phyloP scores from a whole-genome alignment of 2,329 filamentous ascomycete species.

The Biscogniauxia mediterranea region DNA sequence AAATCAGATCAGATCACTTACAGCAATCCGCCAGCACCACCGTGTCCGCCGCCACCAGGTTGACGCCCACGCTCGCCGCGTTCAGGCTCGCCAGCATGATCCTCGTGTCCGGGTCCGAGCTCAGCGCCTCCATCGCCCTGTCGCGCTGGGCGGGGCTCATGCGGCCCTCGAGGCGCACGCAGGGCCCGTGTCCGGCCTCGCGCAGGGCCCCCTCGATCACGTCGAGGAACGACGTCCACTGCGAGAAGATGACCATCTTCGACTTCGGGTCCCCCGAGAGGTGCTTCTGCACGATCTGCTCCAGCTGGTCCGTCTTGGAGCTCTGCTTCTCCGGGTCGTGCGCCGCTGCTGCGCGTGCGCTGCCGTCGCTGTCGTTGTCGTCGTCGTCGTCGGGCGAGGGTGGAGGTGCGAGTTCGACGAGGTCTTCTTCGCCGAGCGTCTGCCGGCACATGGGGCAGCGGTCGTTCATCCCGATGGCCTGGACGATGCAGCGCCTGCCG shows the following conservation, averaged over 20 bases:
- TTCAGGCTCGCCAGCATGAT: slow-evolving; percentile 79
- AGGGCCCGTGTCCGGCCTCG: slow-evolving; percentile 55
- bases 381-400: slow-evolving; percentile 35
- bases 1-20: slow-evolving; percentile 30
- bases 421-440: slow-evolving; percentile 56
- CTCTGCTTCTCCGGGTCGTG: slow-evolving; percentile 66
- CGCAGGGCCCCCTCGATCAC: slow-evolving; percentile 68
- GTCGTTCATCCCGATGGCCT: slow-evolving; percentile 70
- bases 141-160: slow-evolving; percentile 75
- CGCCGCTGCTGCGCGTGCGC: too few species aligned
- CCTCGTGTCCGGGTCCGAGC: slow-evolving; percentile 63
- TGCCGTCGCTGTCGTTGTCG: slow-evolving; percentile 33
- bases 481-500: slow-evolving; percentile 70
- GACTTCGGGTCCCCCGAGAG: slow-evolving; percentile 56
- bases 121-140: slow-evolving; percentile 64
- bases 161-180: slow-evolving; percentile 74
- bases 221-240: slow-evolving; percentile 74
- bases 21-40: slow-evolving; percentile 80
- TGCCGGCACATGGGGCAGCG: slow-evolving; percentile 85
- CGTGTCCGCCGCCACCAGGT: slow-evolving; percentile 81
- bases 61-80: slow-evolving; percentile 83
- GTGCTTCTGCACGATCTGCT: slow-evolving; percentile 72
- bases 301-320: slow-evolving; percentile 78
- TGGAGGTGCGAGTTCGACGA: slow-evolving; percentile 61
- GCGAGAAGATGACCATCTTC: slow-evolving; percentile 73